phyloP scores from a whole-genome alignment of 2,329 filamentous ascomycete genomes.

The Aspergillus brasiliensis region DNA sequence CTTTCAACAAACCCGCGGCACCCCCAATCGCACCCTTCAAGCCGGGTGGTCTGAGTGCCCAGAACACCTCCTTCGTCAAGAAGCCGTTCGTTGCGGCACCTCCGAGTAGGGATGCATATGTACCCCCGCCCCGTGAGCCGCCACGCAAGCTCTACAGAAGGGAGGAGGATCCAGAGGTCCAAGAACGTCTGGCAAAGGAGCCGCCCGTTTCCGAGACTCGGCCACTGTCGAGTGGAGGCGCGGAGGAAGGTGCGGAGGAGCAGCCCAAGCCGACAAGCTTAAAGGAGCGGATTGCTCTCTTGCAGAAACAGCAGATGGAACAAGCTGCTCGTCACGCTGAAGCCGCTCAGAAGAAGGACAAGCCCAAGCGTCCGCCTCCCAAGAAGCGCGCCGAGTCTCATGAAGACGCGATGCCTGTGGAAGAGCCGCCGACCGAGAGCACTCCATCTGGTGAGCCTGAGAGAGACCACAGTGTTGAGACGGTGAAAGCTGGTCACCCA shows the following conservation, averaged over 20 bases:
- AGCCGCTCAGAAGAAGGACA: conserved; percentile 77
- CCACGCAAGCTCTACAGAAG: conserved; percentile 77
- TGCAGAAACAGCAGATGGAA: conserved; percentile 93
- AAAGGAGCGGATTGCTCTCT: conserved; percentile 90
- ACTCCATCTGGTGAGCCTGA: conserved; percentile 36
- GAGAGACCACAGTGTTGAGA: conserved; percentile 41
- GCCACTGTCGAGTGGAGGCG: conserved; percentile 43
- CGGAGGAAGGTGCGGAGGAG: conserved; percentile 65
- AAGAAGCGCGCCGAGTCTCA: conserved; percentile 63
- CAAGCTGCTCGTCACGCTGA: conserved; percentile 82
- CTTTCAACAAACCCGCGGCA: conserved; percentile 89
- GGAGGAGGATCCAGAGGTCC: conserved; percentile 73
- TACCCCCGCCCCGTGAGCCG: conserved; percentile 73
- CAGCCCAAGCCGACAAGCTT: conserved; percentile 88
- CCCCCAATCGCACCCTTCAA: conserved; percentile 90
- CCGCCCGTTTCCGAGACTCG: conserved; percentile 37
- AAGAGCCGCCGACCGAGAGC: conserved; percentile 32
- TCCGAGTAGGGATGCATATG: conserved; percentile 86
- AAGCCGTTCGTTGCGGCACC: conserved; percentile 96
- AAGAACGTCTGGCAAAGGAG: conserved; percentile 37
- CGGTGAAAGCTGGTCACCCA: conserved; percentile 34
- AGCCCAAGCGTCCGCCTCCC: conserved; percentile 73
- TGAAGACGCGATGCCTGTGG: conserved; percentile 26
- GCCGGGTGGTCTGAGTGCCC: conserved; percentile 62
- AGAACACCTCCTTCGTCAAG: conserved; percentile 76